Evolutionary conservation across 2,329 filamentous ascomycete genomes (phyloP).

Genomic region (Sarocladium strictum): DNA sequence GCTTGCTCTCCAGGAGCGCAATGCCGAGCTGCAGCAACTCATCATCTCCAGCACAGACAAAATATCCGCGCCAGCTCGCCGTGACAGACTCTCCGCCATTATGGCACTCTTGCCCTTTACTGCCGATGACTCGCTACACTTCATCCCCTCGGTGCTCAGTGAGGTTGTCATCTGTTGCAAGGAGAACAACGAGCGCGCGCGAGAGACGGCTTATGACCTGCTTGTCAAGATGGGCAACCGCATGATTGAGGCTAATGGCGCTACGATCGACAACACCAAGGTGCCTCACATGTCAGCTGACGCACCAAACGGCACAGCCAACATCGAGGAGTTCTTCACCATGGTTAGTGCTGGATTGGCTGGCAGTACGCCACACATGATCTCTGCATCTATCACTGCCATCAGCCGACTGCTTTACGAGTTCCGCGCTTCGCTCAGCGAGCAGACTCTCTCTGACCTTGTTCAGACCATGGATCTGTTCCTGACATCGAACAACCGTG

Average conservation of each 20-base stretch:
- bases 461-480: conserved; percentile 96
- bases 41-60: conserved; percentile 76
- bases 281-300: conserved; percentile 81
- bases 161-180: conserved; percentile 97
- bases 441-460: conserved; percentile 70
- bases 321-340: conserved; percentile 91
- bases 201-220: conserved; percentile 83
- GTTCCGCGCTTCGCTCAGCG: conserved; percentile 66
- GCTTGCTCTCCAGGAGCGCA: conserved; percentile 69
- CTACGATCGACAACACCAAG: conserved; percentile 76
- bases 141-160: conserved; percentile 84
- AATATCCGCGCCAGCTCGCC: conserved; percentile 76
- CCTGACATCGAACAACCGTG: conserved; percentile 90
- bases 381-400: conserved; percentile 92
- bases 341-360: conserved; percentile 97
- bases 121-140: conserved; percentile 74
- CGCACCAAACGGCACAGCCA: conserved; percentile 70
- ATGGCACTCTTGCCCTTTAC: conserved; percentile 74
- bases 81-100: conserved; percentile 81
- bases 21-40: conserved; percentile 72
- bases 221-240: conserved; percentile 83
- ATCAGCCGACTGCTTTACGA: conserved; percentile 90
- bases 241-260: conserved; percentile 61
- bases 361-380: conserved; percentile 91
- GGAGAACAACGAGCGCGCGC: conserved; percentile 92